Evolutionary conservation across 257 asterid species (phyloP).

Genomic region (Solanum dulcamara): DNA sequence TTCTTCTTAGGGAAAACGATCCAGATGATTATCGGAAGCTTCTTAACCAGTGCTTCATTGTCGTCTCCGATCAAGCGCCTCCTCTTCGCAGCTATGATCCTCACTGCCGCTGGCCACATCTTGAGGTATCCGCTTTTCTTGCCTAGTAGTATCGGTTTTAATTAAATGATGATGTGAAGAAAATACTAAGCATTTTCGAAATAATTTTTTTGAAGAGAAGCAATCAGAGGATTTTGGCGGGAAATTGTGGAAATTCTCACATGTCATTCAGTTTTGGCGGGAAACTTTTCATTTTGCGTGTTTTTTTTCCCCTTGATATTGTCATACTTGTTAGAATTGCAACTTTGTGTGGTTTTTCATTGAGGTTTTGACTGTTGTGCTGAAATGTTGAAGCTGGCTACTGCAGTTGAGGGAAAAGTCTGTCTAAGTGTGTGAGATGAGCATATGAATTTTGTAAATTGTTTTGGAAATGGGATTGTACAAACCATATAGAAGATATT

Average conservation of each 20-base stretch:
- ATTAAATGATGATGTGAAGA: background rate
- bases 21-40: constrained; percentile 55
- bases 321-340: background rate
- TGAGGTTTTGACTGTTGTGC: background rate
- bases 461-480: background rate
- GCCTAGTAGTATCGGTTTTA: background rate
- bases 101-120: constrained; percentile 43
- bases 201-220: background rate
- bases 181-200: background rate
- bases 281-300: background rate
- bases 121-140: constrained; percentile 28
- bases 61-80: constrained; percentile 53
- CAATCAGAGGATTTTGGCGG: constrained; percentile 17
- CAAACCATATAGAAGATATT: background rate
- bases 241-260: background rate
- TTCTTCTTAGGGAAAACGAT: constrained; percentile 39
- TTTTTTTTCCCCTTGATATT: background rate
- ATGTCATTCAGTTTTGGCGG: constrained; percentile 4
- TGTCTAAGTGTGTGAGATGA: background rate
- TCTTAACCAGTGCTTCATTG: constrained; percentile 42
- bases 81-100: constrained; percentile 30
- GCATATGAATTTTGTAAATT: background rate
- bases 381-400: background rate
- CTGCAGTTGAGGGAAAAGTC: background rate
- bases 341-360: background rate